Percentiles rank a stretch among this genome's conserved stretches.
Conservation (phyloP, 345 rosid species). For the Corymbia maculata region DNA sequence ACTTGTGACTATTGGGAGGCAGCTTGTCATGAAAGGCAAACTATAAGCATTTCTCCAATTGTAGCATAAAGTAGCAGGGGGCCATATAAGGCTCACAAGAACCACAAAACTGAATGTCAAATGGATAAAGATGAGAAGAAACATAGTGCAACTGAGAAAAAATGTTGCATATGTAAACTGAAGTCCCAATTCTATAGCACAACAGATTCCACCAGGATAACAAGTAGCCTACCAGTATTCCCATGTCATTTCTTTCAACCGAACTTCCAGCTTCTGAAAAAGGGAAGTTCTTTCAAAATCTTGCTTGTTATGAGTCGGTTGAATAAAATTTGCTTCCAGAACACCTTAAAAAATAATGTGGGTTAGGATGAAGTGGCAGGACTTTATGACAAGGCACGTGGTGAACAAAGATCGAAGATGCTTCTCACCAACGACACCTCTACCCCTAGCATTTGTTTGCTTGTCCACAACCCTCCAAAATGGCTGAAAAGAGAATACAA, state of each 20-base stretch:
- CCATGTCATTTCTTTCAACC: slow-evolving; percentile 83
- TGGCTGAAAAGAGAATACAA: slow-evolving; percentile 46
- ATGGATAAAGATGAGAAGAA: not conserved
- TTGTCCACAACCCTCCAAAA: slow-evolving; percentile 65
- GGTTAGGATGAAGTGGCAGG: not conserved
- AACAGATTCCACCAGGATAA: not conserved
- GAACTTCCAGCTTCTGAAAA: slow-evolving; percentile 86
- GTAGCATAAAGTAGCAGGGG: not conserved
- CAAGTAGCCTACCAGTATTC: slow-evolving; percentile 67
- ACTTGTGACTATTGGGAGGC: not conserved
- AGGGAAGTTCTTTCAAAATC: slow-evolving; percentile 94
- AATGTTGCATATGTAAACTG: not conserved
- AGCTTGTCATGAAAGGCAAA: not conserved
- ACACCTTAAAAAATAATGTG: slow-evolving; percentile 30
- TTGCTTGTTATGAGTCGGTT: slow-evolving; percentile 96
- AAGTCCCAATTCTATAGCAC: not conserved
- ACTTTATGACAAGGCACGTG: not conserved
- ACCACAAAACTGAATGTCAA: not conserved
- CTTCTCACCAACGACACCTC: slow-evolving; percentile 92
- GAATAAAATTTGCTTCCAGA: slow-evolving; percentile 84
- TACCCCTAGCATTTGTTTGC: slow-evolving; percentile 30
- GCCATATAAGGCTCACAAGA: not conserved
- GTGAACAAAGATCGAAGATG: not conserved
- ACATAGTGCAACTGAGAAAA: not conserved
- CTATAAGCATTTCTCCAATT: not conserved